A percentile compares a stretch with the other conserved stretches of the same genome.
Conservation (phyloP, 2,329 filamentous ascomycete species). For the Cercospora sesami region DNA sequence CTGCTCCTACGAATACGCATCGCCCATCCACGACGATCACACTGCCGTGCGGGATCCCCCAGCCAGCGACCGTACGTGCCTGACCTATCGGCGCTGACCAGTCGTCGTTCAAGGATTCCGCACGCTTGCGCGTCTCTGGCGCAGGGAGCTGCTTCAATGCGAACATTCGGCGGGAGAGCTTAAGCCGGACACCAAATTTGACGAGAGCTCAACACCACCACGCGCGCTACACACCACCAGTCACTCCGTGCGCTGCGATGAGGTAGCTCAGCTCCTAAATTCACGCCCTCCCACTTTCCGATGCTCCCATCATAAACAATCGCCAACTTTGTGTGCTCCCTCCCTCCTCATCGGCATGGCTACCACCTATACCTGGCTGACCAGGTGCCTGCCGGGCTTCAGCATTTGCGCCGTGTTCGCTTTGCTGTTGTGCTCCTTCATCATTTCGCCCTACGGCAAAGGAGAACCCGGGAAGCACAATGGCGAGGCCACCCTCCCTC, state of each 20-base stretch:
- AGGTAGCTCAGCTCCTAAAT: neutral
- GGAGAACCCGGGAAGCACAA: conserved; percentile 28
- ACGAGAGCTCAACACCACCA: conserved; percentile 8
- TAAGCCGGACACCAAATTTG: conserved; percentile 14
- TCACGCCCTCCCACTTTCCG: conserved; percentile 4
- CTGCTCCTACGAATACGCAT: neutral
- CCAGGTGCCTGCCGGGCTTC: conserved; percentile 35
- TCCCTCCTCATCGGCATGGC: conserved; percentile 19
- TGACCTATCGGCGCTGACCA: conserved; percentile 4
- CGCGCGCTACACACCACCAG: conserved; percentile 13
- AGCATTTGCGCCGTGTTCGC: conserved; percentile 29
- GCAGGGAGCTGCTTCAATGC: conserved; percentile 8
- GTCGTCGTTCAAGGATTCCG: neutral
- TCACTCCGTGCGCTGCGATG: conserved; percentile 4
- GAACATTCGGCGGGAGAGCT: conserved; percentile 8
- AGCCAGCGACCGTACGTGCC: neutral
- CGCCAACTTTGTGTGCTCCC: neutral
- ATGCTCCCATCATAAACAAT: conserved; percentile 13
- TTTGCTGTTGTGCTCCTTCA: conserved; percentile 34
- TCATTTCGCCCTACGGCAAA: conserved; percentile 33
- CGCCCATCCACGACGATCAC: neutral
- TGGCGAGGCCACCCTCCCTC: conserved; percentile 34
- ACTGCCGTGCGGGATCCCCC: neutral
- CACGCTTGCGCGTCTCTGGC: conserved; percentile 7
- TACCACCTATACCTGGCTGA: conserved; percentile 31